Evolutionary conservation across 257 asterid species (phyloP).

Genomic region (Hygrophila difformis): DNA sequence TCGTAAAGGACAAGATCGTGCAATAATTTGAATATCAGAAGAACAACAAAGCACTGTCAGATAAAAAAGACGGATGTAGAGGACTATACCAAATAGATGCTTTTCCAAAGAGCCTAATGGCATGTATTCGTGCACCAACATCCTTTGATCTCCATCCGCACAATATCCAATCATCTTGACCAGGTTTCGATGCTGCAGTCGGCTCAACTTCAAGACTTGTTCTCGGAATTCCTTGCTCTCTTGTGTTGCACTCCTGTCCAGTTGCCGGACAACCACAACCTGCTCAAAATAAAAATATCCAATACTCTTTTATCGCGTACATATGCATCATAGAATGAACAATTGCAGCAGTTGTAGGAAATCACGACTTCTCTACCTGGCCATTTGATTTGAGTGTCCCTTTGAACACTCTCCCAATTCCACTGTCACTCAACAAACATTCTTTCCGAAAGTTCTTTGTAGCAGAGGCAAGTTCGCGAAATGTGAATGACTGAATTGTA

Average conservation of each 20-base stretch:
- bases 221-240: conserved; percentile 67
- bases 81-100: conserved; percentile 28
- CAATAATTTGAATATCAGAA: too few relatives aligned
- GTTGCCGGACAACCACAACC: conserved; percentile 74
- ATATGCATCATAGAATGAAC: too few relatives aligned
- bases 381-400: conserved; percentile 55
- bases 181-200: conserved; percentile 64
- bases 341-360: not conserved
- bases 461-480: conserved; percentile 87
- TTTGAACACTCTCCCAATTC: conserved; percentile 66
- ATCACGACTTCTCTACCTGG: conserved; percentile 32
- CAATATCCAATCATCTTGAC: conserved; percentile 64
- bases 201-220: conserved; percentile 54
- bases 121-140: conserved; percentile 39
- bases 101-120: conserved; percentile 31
- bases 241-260: conserved; percentile 77
- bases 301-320: not conserved
- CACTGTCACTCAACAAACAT: conserved; percentile 68
- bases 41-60: not conserved
- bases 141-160: conserved; percentile 65
- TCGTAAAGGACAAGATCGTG: too few relatives aligned
- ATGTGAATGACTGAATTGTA: conserved; percentile 39
- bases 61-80: not conserved
- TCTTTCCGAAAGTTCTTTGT: conserved; percentile 77
- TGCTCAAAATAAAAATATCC: conserved; percentile 7